phyloP scores from a whole-genome alignment of 2,329 filamentous ascomycete genomes.

The Penicillium sp. region DNA sequence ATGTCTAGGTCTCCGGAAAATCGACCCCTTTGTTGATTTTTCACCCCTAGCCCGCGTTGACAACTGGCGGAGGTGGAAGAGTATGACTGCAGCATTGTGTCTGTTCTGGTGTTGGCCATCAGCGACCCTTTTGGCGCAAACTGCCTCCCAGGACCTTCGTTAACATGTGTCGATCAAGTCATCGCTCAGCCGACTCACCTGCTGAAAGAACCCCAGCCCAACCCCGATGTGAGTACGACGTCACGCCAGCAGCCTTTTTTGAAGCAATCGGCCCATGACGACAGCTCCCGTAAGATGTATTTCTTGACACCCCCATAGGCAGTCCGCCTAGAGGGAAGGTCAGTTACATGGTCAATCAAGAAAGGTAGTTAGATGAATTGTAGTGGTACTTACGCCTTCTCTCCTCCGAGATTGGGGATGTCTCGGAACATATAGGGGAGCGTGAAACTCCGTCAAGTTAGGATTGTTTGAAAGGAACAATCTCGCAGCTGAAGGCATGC shows the following conservation, averaged over 20 bases:
- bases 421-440: conserved; percentile 55
- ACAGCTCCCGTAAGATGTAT: conserved; percentile 48
- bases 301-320: conserved; percentile 55
- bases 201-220: conserved; percentile 57
- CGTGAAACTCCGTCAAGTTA: conserved; percentile 61
- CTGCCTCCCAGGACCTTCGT: conserved; percentile 44
- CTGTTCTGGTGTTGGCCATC: too few relatives aligned
- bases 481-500: conserved; percentile 62
- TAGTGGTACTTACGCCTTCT: conserved; percentile 48
- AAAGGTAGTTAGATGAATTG: neutral
- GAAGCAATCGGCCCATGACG: conserved; percentile 51
- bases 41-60: too few relatives aligned
- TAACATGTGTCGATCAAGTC: neutral
- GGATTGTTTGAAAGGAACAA: conserved; percentile 60
- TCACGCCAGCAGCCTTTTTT: conserved; percentile 48
- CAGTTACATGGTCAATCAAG: conserved; percentile 6
- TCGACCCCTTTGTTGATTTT: too few relatives aligned
- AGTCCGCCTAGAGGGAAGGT: conserved; percentile 51
- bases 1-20: too few relatives aligned
- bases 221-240: conserved; percentile 51
- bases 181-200: conserved; percentile 28
- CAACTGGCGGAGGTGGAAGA: too few relatives aligned
- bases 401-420: conserved; percentile 52
- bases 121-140: too few relatives aligned
- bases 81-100: too few relatives aligned